A percentile compares a stretch with the other conserved stretches of the same genome.
Conservation (phyloP, 2,329 filamentous ascomycete species). For the Trichoderma guizhouense region DNA sequence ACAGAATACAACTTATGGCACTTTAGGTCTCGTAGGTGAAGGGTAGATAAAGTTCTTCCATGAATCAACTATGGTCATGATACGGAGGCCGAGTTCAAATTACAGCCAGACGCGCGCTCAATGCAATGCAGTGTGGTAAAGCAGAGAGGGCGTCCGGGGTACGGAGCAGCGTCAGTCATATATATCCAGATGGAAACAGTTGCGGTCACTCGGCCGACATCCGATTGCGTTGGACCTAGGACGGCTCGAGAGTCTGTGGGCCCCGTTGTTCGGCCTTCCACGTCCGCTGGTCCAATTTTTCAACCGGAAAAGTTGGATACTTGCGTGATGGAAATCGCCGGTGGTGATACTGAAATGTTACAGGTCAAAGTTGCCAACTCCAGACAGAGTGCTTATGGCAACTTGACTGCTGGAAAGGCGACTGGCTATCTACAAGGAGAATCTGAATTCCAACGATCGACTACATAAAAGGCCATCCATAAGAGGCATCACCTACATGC, state of each 20-base stretch:
- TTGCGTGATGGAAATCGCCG: not conserved
- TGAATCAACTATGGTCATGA: not conserved
- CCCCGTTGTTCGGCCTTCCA: not conserved
- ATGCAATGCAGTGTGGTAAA: not conserved
- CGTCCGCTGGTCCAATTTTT: conserved; percentile 3
- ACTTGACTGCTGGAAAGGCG: not conserved
- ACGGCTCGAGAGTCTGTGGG: not conserved
- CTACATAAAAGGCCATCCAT: not conserved
- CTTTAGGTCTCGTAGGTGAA: not conserved
- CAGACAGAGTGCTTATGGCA: not conserved
- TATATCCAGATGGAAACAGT: not conserved
- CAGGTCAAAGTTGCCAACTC: too few relatives aligned
- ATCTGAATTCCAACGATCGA: not conserved
- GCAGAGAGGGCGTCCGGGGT: not conserved
- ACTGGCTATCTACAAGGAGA: not conserved
- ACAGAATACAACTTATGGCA: not conserved
- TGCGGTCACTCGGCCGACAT: not conserved
- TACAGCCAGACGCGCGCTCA: not conserved
- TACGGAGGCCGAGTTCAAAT: not conserved
- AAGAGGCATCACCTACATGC: not conserved
- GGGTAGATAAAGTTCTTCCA: not conserved
- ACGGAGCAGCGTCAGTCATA: not conserved
- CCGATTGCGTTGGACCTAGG: not conserved
- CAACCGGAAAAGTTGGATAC: not conserved
- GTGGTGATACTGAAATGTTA: not conserved